phyloP scores from a whole-genome alignment of 208 protist genomes.

The Trypanosoma caninum region DNA sequence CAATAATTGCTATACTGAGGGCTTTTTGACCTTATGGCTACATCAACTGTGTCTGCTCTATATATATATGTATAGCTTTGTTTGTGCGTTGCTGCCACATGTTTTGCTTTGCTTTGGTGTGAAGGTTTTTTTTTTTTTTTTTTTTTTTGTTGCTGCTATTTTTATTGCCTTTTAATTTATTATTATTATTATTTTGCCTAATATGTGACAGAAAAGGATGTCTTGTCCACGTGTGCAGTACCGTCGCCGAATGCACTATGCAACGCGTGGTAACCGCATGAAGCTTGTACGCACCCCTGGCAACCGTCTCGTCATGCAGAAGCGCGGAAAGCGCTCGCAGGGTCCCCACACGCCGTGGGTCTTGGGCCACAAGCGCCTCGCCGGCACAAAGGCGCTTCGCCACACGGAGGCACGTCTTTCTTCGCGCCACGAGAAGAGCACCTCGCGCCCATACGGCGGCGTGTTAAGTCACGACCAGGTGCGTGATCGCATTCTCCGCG shows the following conservation, averaged over 20 bases:
- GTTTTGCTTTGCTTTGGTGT: conserved; percentile 1
- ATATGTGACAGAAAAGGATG: conserved; percentile 24
- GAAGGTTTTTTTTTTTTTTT: conserved; percentile 2
- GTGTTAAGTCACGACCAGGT: conserved; percentile 94
- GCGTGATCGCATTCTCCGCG: conserved; percentile 95
- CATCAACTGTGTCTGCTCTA: neutral
- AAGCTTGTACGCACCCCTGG: conserved; percentile 87
- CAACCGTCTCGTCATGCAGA: conserved; percentile 93
- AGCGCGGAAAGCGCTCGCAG: conserved; percentile 93
- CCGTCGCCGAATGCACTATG: conserved; percentile 80
- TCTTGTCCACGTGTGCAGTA: conserved; percentile 72
- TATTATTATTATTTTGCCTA: neutral
- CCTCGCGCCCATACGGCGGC: conserved; percentile 97
- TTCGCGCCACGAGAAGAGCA: conserved; percentile 93
- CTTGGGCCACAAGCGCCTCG: conserved; percentile 92
- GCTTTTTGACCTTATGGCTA: conserved; percentile 2
- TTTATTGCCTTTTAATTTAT: neutral
- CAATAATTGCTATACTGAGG: neutral
- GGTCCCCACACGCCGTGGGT: conserved; percentile 91
- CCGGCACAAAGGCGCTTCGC: conserved; percentile 89
- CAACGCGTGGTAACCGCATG: conserved; percentile 68
- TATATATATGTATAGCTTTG: neutral
- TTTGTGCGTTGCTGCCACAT: conserved; percentile 3
- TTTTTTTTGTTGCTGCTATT: neutral
- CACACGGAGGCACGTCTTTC: conserved; percentile 82